Percentiles rank a stretch among this genome's conserved stretches.
These are phyloP conservation scores for Juglanconis juglandina DNA, from an alignment of 2,329 filamentous ascomycete genomes.

Conservation along the genomic window DNA sequence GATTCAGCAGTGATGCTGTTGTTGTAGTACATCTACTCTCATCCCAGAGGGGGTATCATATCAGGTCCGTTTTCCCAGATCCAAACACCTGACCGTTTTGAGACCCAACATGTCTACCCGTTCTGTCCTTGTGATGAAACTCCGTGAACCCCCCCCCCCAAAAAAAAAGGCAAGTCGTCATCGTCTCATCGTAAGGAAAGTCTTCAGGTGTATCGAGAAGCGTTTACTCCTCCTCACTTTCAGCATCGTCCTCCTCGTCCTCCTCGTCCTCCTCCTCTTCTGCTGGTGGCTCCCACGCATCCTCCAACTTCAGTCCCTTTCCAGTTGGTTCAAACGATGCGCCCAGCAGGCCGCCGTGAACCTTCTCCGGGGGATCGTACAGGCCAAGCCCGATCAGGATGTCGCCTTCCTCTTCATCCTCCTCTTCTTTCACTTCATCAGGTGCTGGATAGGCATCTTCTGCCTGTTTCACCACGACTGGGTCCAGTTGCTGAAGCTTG, in stretches of 20 bases:
- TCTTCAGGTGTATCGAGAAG: background rate
- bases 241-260: conserved; percentile 33
- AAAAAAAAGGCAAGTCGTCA: conserved; percentile 21
- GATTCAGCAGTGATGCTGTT: conserved; percentile 16
- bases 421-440: conserved; percentile 42
- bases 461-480: conserved; percentile 46
- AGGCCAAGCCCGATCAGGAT: conserved; percentile 79
- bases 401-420: conserved; percentile 57
- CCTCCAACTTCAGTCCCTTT: conserved; percentile 76
- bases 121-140: background rate
- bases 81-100: background rate
- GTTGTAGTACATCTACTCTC: conserved; percentile 7
- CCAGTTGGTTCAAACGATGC: conserved; percentile 53
- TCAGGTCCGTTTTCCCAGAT: background rate
- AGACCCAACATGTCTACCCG: background rate
- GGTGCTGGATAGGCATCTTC: conserved; percentile 46
- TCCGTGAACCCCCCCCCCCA: conserved; percentile 2
- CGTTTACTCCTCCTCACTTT: conserved; percentile 21
- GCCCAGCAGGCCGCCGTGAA: conserved; percentile 45
- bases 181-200: background rate
- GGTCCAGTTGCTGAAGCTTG: conserved; percentile 46
- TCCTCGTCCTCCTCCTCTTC: conserved; percentile 57
- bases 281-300: conserved; percentile 70
- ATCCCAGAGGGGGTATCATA: conserved; percentile 16
- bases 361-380: conserved; percentile 68